Evolutionary conservation across 495 filamentous ascomycete genomes (phyloP).

Genomic region (Talaromyces thailandensis): DNA sequence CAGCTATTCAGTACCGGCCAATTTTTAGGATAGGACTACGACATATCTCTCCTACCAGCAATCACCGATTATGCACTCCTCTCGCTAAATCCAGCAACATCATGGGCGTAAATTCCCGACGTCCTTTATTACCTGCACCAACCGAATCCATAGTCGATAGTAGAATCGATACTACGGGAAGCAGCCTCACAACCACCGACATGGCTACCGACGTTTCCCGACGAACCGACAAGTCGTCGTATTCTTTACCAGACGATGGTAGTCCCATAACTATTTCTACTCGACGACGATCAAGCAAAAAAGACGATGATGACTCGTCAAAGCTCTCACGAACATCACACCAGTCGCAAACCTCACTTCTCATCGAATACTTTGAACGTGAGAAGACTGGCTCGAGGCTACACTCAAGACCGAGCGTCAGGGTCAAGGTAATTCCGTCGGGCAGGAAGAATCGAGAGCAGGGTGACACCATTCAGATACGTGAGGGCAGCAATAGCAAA

Average conservation of each 20-base stretch:
- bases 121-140: constrained; percentile 64
- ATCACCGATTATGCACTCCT: constrained; percentile 6
- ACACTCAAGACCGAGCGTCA: constrained; percentile 75
- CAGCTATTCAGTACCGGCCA: not conserved
- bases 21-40: not conserved
- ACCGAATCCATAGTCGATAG: constrained; percentile 67
- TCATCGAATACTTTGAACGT: constrained; percentile 98
- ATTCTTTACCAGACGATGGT: constrained; percentile 93
- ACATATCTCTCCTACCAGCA: not conserved
- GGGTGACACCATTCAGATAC: constrained; percentile 75
- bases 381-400: constrained; percentile 55
- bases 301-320: constrained; percentile 41
- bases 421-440: constrained; percentile 89
- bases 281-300: constrained; percentile 45
- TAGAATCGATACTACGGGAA: constrained; percentile 50
- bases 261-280: constrained; percentile 83
- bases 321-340: constrained; percentile 41
- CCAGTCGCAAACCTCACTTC: constrained; percentile 78
- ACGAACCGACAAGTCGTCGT: constrained; percentile 70
- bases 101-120: constrained; percentile 66
- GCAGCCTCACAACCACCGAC: constrained; percentile 59
- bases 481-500: constrained; percentile 56
- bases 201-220: constrained; percentile 71
- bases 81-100: constrained; percentile 20
- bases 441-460: constrained; percentile 45